Evolutionary conservation across 495 filamentous ascomycete genomes (phyloP), one percentile per base, ranked within the genome.

Genomic region (Xylaria curta): DNA sequence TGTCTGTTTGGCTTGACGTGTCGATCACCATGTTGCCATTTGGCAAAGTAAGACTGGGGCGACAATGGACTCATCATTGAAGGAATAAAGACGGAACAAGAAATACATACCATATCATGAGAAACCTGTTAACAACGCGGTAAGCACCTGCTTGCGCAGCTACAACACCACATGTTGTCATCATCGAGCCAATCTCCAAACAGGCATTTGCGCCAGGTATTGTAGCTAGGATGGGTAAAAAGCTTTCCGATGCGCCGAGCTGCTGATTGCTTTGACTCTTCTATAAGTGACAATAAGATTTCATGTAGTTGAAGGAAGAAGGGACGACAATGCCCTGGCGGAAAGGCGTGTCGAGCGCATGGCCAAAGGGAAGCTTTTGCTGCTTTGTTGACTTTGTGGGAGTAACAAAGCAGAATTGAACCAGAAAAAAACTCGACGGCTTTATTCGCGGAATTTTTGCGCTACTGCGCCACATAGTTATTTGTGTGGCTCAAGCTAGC

Each of bases 1-100:
- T 82, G 91, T 93, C 94, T 90, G 87, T 97, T 97, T 95, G 93
- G 93, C 91, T 87, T 85, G 93, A 94, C 91, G 89, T 91, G 92
- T 94, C 91, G 83, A 88, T 96, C 93, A 95, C 92, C 94, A 97
- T 81, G 69, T 82, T 83, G 80, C 85, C 83, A 77, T 80, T 83
- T 78, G 82, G 82, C 85, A 63, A 85, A 83, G 91, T 95, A 88
- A 89, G 93, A 94, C 94, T 93, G 93, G 93, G 93, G 93, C 93
- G 93, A 95, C 93, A 96, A 88, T 85, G 84, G 82, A 85, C 86
- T 96, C 93, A 95, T 96, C 93, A 94, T 90, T 78, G 80, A 70
- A 47, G 62, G 51, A 56, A 70, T 33, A 63, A 42, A 51, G 58
- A 74, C 33, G 61, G 73, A 74, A 70, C 76, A 79, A 76, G 60